Percentiles rank a stretch among this genome's conserved stretches.
Conservation (phyloP, 2,329 filamentous ascomycete genomes). For the Cercospora sojina region DNA sequence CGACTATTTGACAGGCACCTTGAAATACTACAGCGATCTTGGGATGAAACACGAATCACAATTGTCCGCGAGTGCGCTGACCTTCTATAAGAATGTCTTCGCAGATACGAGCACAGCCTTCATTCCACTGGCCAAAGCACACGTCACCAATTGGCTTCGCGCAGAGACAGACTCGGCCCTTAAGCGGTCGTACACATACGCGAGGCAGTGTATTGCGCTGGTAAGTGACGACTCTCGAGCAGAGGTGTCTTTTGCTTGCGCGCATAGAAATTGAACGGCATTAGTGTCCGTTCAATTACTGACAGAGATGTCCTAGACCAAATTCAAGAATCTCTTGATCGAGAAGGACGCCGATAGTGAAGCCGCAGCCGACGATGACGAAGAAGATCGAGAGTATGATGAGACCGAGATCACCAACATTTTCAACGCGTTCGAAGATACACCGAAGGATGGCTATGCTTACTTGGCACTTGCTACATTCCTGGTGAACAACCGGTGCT, state of each 20-base stretch:
- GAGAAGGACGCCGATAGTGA: neutral
- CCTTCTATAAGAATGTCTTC: neutral
- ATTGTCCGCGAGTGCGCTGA: neutral
- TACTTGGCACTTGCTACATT: conserved; percentile 3
- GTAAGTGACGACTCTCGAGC: neutral
- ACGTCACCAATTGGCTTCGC: conserved; percentile 1
- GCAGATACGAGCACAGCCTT: neutral
- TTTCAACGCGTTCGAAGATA: conserved; percentile 7
- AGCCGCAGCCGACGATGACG: neutral
- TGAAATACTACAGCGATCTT: neutral
- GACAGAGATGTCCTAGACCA: neutral
- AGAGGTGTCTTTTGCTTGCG: neutral
- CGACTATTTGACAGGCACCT: neutral
- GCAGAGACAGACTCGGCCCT: neutral
- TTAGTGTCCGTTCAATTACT: neutral
- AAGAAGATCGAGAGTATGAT: neutral
- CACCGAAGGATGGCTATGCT: conserved; percentile 5
- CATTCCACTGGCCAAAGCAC: conserved; percentile 6
- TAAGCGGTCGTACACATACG: neutral
- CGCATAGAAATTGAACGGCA: neutral
- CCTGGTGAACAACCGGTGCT: neutral
- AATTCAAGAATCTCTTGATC: neutral
- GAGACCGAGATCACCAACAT: neutral
- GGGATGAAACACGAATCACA: neutral
- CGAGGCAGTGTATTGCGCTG: conserved; percentile 2